Evolutionary conservation across 164 flowering plant genomes (phyloP).

Genomic region (Nelumbo lutea): DNA sequence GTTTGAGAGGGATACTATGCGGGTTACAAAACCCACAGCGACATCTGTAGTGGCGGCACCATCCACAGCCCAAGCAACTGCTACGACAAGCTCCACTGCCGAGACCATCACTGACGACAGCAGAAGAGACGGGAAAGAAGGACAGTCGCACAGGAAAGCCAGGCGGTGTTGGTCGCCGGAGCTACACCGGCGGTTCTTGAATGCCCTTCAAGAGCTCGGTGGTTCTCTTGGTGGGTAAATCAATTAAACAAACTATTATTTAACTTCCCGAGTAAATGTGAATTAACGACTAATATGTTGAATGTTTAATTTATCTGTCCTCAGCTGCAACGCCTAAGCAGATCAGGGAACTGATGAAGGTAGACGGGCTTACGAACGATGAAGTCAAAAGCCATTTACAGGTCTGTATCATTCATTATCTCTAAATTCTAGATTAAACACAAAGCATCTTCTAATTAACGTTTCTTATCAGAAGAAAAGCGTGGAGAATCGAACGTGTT

Average conservation of each 20-base stretch:
- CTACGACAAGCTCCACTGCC: conserved; percentile 43
- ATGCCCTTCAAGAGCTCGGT: conserved; percentile 85
- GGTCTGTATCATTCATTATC: conserved; percentile 36
- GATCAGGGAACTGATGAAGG: conserved; percentile 92
- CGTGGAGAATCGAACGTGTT: too few relatives aligned
- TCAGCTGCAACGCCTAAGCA: conserved; percentile 95
- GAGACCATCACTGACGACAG: conserved; percentile 13
- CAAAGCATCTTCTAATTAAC: too few relatives aligned
- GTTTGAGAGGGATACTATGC: conserved; percentile 33
- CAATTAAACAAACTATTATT: not conserved
- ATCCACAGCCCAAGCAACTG: conserved; percentile 2
- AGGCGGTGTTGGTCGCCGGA: conserved; percentile 94
- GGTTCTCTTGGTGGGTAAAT: conserved; percentile 70
- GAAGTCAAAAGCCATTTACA: conserved; percentile 98
- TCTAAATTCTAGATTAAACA: not conserved
- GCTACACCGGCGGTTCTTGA: conserved; percentile 67
- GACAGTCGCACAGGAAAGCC: conserved; percentile 42
- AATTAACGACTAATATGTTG: too few relatives aligned
- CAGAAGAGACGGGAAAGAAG: conserved; percentile 33
- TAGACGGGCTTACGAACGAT: conserved; percentile 94
- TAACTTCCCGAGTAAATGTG: too few relatives aligned
- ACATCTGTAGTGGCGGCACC: conserved; percentile 1
- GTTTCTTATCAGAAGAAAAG: too few relatives aligned
- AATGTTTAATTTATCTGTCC: conserved; percentile 3
- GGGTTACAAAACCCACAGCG: conserved; percentile 3